Evolutionary conservation across 768 basidiomycete species (phyloP).

Genomic region (Suillus hirtellus): DNA sequence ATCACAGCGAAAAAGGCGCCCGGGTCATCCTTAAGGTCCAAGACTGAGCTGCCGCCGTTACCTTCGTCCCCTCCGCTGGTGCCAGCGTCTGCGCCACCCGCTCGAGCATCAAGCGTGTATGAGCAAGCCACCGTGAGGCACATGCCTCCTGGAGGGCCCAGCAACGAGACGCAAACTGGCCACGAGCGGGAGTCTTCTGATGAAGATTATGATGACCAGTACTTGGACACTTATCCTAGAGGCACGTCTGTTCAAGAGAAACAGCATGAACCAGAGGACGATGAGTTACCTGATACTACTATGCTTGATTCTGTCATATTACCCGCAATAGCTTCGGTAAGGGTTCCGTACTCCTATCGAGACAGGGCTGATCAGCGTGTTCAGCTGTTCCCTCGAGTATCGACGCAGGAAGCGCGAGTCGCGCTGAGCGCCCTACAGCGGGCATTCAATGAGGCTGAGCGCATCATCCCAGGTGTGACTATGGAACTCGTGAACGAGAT

Average conservation of each 20-base stretch:
- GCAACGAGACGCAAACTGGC: constrained; percentile 29
- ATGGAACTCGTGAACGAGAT: constrained; percentile 67
- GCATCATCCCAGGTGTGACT: constrained; percentile 93
- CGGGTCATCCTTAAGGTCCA: constrained; percentile 47
- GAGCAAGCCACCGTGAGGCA: constrained; percentile 74
- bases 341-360: constrained; percentile 21
- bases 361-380: neutral
- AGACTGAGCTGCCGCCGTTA: constrained; percentile 63
- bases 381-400: constrained; percentile 63
- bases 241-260: constrained; percentile 37
- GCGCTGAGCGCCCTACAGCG: constrained; percentile 89
- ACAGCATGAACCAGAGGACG: constrained; percentile 48
- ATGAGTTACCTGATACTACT: constrained; percentile 71
- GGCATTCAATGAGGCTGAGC: constrained; percentile 93
- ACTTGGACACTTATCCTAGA: constrained; percentile 48
- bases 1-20: constrained; percentile 31
- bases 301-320: constrained; percentile 96
- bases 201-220: constrained; percentile 64
- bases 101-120: constrained; percentile 36
- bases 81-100: constrained; percentile 41
- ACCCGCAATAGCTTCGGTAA: constrained; percentile 93
- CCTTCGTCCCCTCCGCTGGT: constrained; percentile 54
- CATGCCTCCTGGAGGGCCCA: constrained; percentile 37
- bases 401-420: constrained; percentile 87
- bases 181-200: constrained; percentile 54